Base-by-base conservation (phyloP, 2,329 filamentous ascomycete species). In the Colletotrichum nymphaeae region DNA sequence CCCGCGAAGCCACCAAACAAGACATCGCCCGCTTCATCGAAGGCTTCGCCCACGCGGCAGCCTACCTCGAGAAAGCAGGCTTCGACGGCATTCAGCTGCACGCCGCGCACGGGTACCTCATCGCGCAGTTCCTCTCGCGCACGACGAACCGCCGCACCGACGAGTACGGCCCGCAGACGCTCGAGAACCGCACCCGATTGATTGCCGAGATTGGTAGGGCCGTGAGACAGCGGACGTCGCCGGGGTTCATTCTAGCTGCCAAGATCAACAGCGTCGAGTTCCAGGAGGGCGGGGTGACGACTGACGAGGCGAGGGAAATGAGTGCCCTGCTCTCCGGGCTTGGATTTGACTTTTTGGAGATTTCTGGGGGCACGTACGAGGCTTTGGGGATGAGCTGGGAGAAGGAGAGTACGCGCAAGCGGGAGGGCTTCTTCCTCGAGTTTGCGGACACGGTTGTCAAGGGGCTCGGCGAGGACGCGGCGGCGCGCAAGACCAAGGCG, bases 51-150 rank as follows among this genome's bases (percentile, higher is more conserved):
- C 88, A 93, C 76, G 86, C 90, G 0, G 90, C 90, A 0, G 88
- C 90, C 76, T 93, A 88, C 75, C 82, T 90, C 5, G 86, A 92
- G 72, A 89, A 89, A 78, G 90, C 90, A 0, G 91, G 92, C 2
- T 93, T 85, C 60, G 84, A 89, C 74, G 87, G 87, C 4, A 81
- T 88, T 30, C 76, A 88, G 77, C 79, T 90, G 11, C 88, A 90
- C 76, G 86, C 81, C 16, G 88, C 88, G 1, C 88, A 90, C 76
- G 88, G 88, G 2, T 90, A 88, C 76, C 84, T 90, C 3, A 78
- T 90, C 3, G 82, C 85, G 3, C 87, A 89, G 75, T 90, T 90
- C 79, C 81, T 89, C 30, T 85, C 85, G 1, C 81, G 81, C 42
- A 83, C 80, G 0, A 86, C 86, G 11, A 89, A 89, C 79, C 79